A percentile compares a stretch with the other conserved stretches of the same genome.
phyloP scores from a whole-genome alignment of 2,329 filamentous ascomycete species.

The Claviceps purpurea region DNA sequence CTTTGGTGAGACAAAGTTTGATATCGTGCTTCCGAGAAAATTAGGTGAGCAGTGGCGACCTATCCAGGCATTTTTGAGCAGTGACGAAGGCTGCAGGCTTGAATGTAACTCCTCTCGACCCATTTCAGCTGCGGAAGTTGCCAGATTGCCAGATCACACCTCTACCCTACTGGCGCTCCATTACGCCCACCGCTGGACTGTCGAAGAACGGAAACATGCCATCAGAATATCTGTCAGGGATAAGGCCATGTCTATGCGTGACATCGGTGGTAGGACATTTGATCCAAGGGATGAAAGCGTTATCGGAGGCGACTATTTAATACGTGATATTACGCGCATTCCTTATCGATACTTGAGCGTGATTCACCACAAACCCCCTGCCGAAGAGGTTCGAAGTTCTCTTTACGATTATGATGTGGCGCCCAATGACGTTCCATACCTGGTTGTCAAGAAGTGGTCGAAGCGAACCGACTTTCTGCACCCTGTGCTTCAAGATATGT shows the following conservation, averaged over 20 bases:
- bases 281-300: constrained; percentile 11
- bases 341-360: constrained; percentile 30
- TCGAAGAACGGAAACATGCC: constrained; percentile 26
- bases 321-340: constrained; percentile 22
- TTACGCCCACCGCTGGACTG: constrained; percentile 32
- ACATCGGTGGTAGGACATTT: constrained; percentile 19
- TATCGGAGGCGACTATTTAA: constrained; percentile 17
- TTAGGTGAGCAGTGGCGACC: constrained; percentile 22
- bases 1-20: constrained; percentile 19
- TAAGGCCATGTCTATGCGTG: constrained; percentile 13
- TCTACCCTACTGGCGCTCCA: constrained; percentile 30
- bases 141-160: constrained; percentile 27
- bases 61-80: constrained; percentile 28
- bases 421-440: constrained; percentile 32
- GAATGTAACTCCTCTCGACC: constrained; percentile 9
- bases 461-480: constrained; percentile 49
- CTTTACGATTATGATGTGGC: constrained; percentile 24
- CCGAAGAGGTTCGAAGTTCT: constrained; percentile 23
- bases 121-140: constrained; percentile 10
- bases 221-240: constrained; percentile 25
- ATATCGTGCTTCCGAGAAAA: constrained; percentile 28
- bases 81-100: constrained; percentile 20
- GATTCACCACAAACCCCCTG: constrained; percentile 30
- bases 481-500: constrained; percentile 8
- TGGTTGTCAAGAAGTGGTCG: constrained; percentile 36